Evolutionary conservation across 495 filamentous ascomycete genomes (phyloP), one percentile per base, ranked within the genome.

Genomic region (Aspergillus asperescens): DNA sequence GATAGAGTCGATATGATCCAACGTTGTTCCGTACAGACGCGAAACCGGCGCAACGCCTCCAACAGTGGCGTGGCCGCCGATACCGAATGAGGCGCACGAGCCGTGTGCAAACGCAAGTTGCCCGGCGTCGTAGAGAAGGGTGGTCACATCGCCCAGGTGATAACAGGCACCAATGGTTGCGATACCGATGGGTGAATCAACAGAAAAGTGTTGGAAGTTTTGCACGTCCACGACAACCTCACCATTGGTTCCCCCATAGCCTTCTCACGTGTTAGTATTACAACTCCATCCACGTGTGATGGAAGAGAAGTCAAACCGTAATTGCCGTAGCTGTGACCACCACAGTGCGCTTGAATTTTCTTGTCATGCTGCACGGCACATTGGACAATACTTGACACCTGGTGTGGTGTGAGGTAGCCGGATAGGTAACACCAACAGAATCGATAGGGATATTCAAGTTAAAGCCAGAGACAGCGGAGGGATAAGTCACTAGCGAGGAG

Each of bases 311-410:
- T 5, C 29, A 6, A 12, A 12, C 29, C 29, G 57, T 78, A 78
- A 4, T 80, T 82, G 1, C 73, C 82, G 67, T 85, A 89, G 12
- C 83, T 87, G 61, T 90, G 88, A 1, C 88, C 88, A 12, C 88
- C 88, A 32, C 80, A 81, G 57, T 76, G 81, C 8, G 86, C 73
- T 55, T 88, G 85, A 18, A 90, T 84, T 56, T 84, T 83, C 56
- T 81, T 65, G 29, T 65, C 69, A 48, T 74, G 66, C 3, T 64
- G 57, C 0, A 62, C 67, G 0, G 84, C 85, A 55, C 85, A 89
- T 48, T 71, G 73, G 9, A 88, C 73, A 3, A 82, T 73, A 19
- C 62, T 70, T 1, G 81, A 74, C 10, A 90, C 77, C 40, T 90
- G 75, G 9, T 79, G 51, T 2, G n/a, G n/a, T n/a, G n/a, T n/a